Conservation (phyloP, 257 asterid genomes). For the Schizonepeta tenuifolia region DNA sequence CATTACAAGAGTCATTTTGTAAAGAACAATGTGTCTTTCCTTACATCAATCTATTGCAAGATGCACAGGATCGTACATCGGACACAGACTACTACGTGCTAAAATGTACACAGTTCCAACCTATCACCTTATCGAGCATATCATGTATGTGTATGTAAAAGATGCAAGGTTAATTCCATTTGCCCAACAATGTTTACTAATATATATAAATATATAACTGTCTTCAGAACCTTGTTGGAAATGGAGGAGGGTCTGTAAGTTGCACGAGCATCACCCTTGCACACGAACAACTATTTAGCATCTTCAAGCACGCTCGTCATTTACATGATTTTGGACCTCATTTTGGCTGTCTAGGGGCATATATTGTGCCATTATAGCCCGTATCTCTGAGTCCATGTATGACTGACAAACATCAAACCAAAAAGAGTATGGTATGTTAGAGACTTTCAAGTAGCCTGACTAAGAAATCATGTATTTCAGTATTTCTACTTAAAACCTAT, state of each 20-base stretch:
- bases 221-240: slow-evolving; percentile 39
- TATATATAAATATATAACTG: not conserved
- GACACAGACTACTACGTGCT: slow-evolving; percentile 24
- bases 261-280: slow-evolving; percentile 12
- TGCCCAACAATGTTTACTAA: slow-evolving; percentile 36
- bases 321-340: slow-evolving; percentile 59
- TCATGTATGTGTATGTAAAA: slow-evolving; percentile 22
- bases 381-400: slow-evolving; percentile 85
- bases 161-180: slow-evolving; percentile 28
- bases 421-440: not conserved
- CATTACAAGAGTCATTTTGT: not conserved
- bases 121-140: slow-evolving; percentile 25
- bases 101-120: slow-evolving; percentile 36
- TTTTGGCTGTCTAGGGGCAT: slow-evolving; percentile 88
- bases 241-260: slow-evolving; percentile 13
- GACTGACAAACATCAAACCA: slow-evolving; percentile 52
- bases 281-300: slow-evolving; percentile 1
- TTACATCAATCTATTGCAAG: not conserved
- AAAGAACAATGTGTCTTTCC: not conserved
- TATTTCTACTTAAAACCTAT: not conserved
- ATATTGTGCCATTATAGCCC: slow-evolving; percentile 92
- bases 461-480: not conserved
- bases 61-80: not conserved
- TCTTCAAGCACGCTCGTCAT: slow-evolving; percentile 58
- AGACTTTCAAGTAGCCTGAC: not conserved